Evolutionary conservation across 441 rosid genomes (phyloP), one percentile per base, ranked within the genome.

Genomic region (Viola pubescens): DNA sequence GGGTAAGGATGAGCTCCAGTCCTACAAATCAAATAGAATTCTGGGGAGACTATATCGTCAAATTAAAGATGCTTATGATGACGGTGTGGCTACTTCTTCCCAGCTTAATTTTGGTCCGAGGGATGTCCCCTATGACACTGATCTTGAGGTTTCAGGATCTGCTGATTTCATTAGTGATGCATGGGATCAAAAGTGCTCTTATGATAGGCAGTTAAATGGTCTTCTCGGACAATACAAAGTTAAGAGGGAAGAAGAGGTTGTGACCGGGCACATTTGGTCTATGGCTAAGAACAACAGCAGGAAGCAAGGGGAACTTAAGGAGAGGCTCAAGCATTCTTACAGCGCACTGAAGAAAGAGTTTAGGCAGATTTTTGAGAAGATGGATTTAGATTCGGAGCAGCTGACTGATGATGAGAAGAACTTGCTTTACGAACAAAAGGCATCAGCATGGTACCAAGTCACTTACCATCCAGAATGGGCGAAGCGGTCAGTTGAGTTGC

Each of bases 371-470:
- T 89, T 87, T 6, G 91, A 85, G 74, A 62, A 63, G 14, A 65
- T 82, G 77, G 78, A 61, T 53, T 38, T 50, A 0, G 84, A 77
- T 13, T 65, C 64, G 0, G 84, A 70, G 76, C 71, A 63, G 44
- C 77, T 82, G 50, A 50, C 75, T 39, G 91, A 85, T 46, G 95
- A 84, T 16, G 86, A 79, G 59, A 89, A 72, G 73, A 87, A 74
- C 59, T 1, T 50, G 7, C 10, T 76, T 37, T 87, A 77, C 49
- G 97, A 91, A 75, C 76, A 40, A 7, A 91, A 85, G 81, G 98
- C 97, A 39, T 87, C 98, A 1, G 97, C 95, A 1, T 89, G 95
- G 95, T 92, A 92, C 67, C 89, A 80, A 70, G 98, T 89, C 41
- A 69, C 91, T 4, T 92, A 87, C 82, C 82, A 80, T 70, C 86